Evolutionary conservation across 768 basidiomycete species (phyloP).

Genomic region (Pleurotus cornucopiae): DNA sequence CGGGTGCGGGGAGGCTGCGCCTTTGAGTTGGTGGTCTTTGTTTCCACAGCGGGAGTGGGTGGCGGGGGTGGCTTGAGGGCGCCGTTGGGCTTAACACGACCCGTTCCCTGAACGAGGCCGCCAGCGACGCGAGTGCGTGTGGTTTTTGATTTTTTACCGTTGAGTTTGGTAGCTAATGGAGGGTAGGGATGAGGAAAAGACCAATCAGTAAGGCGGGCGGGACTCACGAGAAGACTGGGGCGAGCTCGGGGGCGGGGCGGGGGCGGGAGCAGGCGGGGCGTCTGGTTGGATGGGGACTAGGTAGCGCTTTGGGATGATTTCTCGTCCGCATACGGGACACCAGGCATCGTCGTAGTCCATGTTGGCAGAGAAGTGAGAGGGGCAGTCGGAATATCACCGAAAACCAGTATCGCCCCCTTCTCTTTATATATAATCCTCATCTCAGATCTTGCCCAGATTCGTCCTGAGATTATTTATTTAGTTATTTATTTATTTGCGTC

Average conservation of each 20-base stretch:
- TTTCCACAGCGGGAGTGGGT: background rate
- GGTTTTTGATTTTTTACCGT: slow-evolving; percentile 14
- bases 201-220: background rate
- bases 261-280: slow-evolving; percentile 19
- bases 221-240: slow-evolving; percentile 35
- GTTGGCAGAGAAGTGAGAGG: background rate
- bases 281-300: slow-evolving; percentile 39
- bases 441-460: slow-evolving; percentile 5
- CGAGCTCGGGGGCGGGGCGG: slow-evolving; percentile 35
- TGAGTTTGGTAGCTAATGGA: slow-evolving; percentile 20
- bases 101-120: slow-evolving; percentile 64
- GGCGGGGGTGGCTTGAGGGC: slow-evolving; percentile 36
- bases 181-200: background rate
- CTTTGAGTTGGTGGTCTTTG: slow-evolving; percentile 13
- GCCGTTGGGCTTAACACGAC: slow-evolving; percentile 56
- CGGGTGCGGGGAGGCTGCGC: slow-evolving; percentile 43
- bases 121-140: slow-evolving; percentile 25
- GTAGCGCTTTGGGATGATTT: slow-evolving; percentile 75
- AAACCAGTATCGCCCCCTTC: too few relatives aligned
- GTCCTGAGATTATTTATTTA: background rate
- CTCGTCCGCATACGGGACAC: slow-evolving; percentile 78
- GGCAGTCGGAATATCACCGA: background rate
- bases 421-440: slow-evolving; percentile 17
- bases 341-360: slow-evolving; percentile 60
- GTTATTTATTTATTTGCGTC: background rate